Evolutionary conservation across 495 filamentous ascomycete genomes (phyloP), one percentile per base, ranked within the genome.

Genomic region (Penicillium psychrofluorescens): DNA sequence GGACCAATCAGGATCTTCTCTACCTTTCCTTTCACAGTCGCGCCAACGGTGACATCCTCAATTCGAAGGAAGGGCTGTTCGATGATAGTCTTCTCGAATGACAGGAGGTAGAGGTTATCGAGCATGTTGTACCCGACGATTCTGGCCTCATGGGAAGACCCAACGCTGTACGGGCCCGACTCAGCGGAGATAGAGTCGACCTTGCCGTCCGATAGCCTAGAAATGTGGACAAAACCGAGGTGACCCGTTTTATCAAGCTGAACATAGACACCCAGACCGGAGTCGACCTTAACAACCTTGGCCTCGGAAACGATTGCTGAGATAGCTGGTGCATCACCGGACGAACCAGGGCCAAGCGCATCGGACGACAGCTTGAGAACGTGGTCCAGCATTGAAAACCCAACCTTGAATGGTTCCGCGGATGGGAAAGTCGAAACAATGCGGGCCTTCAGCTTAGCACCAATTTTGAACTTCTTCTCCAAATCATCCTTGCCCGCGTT

Each of bases 161-260:
- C 90, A 13, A 85, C 41, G 62, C 85, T 85, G 66, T 83, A 96
- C 1, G 80, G 68, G 1, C 92, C 92, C 13, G 75, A 75, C n/a
- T 76, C 71, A 43, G 86, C 76, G 3, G 84, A 84, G 8, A 96
- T 72, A 6, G 71, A 76, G 56, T 95, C 92, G 41, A 95, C 75
- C 62, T 88, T 94, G 30, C 80, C 81, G 62, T 98, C 90, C 30
- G 88, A 81, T 43, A 98, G 74, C 44, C 83, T 78, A 0, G 92
- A 97, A 37, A 97, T 94, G 62, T 98, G 92, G 9, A 92, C 87
- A 62, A 92, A 97, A 31, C 89, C 91, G 34, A 80, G 67, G 35
- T 91, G 73, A 29, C 78, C 81, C 34, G 80, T 70, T 8, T 86
- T 71, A 10, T 88, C 87, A 33, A 95, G 67, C 58, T 94, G 80